These are phyloP conservation scores for Brassica juncea DNA, from an alignment of 345 rosid species.

Conservation along the genomic window DNA sequence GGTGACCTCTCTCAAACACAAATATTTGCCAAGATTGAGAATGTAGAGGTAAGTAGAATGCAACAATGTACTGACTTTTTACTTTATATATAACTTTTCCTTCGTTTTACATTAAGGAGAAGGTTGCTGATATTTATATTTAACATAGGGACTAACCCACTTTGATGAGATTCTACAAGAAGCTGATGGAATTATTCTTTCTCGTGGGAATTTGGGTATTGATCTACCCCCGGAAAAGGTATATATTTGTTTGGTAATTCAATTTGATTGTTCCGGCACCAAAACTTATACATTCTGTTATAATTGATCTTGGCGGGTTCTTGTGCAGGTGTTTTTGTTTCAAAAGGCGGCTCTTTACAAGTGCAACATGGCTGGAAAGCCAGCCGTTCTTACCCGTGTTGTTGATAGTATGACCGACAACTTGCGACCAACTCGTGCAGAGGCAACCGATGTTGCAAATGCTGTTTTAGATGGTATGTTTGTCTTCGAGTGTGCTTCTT, in stretches of 20 bases:
- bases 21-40: constrained; percentile 95
- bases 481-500: neutral
- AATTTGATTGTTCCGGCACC: neutral
- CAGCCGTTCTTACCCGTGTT: neutral
- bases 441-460: constrained; percentile 99
- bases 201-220: constrained; percentile 96
- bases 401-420: constrained; percentile 54
- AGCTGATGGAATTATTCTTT: constrained; percentile 98
- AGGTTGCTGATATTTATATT: constrained; percentile 8
- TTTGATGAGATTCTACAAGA: constrained; percentile 98
- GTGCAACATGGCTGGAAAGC: constrained; percentile 4
- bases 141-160: constrained; percentile 77
- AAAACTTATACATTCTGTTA: neutral
- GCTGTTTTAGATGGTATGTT: constrained; percentile 89
- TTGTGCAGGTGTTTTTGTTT: constrained; percentile 78
- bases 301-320: neutral
- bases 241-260: neutral
- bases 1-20: constrained; percentile 92
- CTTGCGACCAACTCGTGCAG: constrained; percentile 98
- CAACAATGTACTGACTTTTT: neutral
- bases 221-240: constrained; percentile 94
- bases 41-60: constrained; percentile 64
- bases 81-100: neutral
- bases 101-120: neutral
- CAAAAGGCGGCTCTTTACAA: neutral